Percentiles rank a stretch among this genome's conserved stretches.
Evolutionary conservation across 257 asterid genomes (phyloP).

Genomic region (Solanum microdontum): DNA sequence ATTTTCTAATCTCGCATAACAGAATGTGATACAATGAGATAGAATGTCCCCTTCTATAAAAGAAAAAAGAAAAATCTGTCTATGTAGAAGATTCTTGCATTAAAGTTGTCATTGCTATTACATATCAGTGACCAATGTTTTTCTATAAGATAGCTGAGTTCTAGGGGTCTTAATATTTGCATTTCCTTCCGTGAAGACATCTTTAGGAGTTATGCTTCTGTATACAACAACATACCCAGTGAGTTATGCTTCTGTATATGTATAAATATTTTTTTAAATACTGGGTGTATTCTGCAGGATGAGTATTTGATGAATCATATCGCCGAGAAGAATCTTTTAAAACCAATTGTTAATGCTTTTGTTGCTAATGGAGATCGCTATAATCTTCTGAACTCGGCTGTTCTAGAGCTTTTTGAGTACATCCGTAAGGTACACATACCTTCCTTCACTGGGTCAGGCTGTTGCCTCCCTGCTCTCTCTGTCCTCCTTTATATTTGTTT

Average conservation of each 20-base stretch:
- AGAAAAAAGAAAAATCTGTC: neutral
- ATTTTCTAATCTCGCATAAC: neutral
- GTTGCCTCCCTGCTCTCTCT: neutral
- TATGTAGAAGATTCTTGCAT: neutral
- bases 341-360: conserved; percentile 76
- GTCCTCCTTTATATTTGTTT: neutral
- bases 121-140: neutral
- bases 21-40: neutral
- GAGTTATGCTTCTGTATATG: neutral
- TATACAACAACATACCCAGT: neutral
- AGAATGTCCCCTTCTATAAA: neutral
- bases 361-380: conserved; percentile 85
- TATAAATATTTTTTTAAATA: neutral
- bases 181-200: neutral
- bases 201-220: neutral
- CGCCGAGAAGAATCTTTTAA: conserved; percentile 64
- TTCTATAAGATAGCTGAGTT: neutral
- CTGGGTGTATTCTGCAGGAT: conserved; percentile 53
- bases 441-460: conserved; percentile 1
- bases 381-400: conserved; percentile 88
- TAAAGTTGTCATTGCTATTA: neutral
- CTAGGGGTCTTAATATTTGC: neutral
- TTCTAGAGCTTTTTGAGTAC: conserved; percentile 80
- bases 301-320: conserved; percentile 79
- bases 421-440: conserved; percentile 50